These are phyloP conservation scores for Paramecium sexaurelia DNA, from an alignment of 73 alveolate species.

Conservation along the genomic window DNA sequence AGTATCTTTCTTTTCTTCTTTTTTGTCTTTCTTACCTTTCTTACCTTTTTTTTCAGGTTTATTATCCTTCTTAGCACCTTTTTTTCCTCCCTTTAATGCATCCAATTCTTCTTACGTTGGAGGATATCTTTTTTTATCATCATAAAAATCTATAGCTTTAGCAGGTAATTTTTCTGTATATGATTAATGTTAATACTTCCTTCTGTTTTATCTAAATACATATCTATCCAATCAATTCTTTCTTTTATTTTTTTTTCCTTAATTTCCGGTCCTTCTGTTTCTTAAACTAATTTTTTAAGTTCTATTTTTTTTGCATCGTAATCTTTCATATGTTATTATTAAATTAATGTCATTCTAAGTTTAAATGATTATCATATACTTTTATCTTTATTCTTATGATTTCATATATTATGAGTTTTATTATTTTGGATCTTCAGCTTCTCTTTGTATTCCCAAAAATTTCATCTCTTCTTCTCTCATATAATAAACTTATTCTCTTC, in stretches of 20 bases:
- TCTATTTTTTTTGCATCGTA: slow-evolving; percentile 79
- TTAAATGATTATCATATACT: neutral
- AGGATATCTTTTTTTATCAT: slow-evolving; percentile 58
- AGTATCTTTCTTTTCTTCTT: slow-evolving; percentile 67
- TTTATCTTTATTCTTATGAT: slow-evolving; percentile 74
- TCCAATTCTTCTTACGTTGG: slow-evolving; percentile 75
- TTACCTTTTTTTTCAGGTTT: slow-evolving; percentile 77
- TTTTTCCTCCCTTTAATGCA: slow-evolving; percentile 84
- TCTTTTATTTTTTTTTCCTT: slow-evolving; percentile 83
- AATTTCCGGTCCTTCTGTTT: slow-evolving; percentile 91
- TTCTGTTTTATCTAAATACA: slow-evolving; percentile 74
- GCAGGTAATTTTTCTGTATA: slow-evolving; percentile 48
- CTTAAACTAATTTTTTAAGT: slow-evolving; percentile 76
- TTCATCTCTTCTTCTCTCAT: slow-evolving; percentile 85
- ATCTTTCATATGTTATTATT: slow-evolving; percentile 69
- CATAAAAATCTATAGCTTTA: slow-evolving; percentile 56
- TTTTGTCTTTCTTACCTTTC: slow-evolving; percentile 74
- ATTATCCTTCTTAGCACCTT: slow-evolving; percentile 82
- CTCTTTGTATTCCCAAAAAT: slow-evolving; percentile 84
- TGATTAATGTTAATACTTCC: neutral
- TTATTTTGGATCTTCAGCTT: slow-evolving; percentile 72
- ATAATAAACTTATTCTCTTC: slow-evolving; percentile 80
- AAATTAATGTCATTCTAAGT: slow-evolving; percentile 49
- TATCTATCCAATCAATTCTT: slow-evolving; percentile 85
- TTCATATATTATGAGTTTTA: slow-evolving; percentile 67